phyloP scores from a whole-genome alignment of 345 rosid species.

The Cardamine chenopodiifolia region DNA sequence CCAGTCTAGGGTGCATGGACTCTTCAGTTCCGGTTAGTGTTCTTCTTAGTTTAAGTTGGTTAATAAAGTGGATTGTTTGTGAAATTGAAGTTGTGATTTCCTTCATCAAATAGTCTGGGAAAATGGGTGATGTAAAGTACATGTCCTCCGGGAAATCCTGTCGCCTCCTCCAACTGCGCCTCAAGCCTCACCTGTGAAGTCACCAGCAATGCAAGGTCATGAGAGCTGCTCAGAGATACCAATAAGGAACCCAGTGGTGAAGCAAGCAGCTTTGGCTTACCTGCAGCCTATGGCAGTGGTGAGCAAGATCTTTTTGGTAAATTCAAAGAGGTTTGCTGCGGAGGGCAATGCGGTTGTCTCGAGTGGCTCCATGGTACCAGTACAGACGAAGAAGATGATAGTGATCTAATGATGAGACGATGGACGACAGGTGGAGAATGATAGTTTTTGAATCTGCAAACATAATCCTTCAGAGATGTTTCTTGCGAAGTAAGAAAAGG shows the following conservation, averaged over 20 bases:
- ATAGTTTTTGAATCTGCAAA: constrained; percentile 2
- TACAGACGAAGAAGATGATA: constrained; percentile 13
- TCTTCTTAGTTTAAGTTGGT: too few relatives aligned
- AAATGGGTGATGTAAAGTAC: not conserved
- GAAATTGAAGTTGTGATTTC: too few relatives aligned
- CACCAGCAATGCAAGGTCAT: constrained; percentile 6
- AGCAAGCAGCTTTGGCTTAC: constrained; percentile 69
- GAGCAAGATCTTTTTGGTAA: constrained; percentile 18
- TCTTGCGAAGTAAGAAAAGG: constrained; percentile 10
- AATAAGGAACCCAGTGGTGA: constrained; percentile 62
- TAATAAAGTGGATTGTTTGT: too few relatives aligned
- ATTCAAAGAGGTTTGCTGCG: constrained; percentile 18
- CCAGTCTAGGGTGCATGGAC: too few relatives aligned
- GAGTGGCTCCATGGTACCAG: constrained; percentile 18
- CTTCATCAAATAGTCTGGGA: too few relatives aligned
- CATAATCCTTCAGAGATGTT: not conserved
- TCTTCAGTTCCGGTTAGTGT: too few relatives aligned
- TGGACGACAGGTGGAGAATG: not conserved
- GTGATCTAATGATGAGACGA: constrained; percentile 13
- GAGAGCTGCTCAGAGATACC: constrained; percentile 57
- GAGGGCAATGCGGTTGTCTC: constrained; percentile 16
- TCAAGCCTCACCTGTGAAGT: constrained; percentile 32
- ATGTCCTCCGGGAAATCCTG: constrained; percentile 5
- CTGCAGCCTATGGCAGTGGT: constrained; percentile 50
- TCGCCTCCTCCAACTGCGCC: not conserved